These are phyloP conservation scores for Paramecium pentaurelia DNA, from an alignment of 73 alveolate genomes.

Conservation along the genomic window DNA sequence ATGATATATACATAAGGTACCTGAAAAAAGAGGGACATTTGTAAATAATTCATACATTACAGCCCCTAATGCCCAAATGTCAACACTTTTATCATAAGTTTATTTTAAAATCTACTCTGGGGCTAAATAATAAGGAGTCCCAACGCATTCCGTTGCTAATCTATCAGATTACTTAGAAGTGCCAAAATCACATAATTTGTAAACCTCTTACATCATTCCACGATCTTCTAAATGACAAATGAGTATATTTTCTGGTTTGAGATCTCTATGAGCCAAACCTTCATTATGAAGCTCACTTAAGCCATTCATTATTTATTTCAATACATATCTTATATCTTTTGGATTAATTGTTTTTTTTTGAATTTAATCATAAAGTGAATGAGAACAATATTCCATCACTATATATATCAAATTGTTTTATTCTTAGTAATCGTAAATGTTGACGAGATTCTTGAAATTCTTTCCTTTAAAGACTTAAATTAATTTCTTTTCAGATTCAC, in stretches of 20 bases:
- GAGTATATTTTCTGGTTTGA: constrained; percentile 20
- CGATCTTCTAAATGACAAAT: background rate
- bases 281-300: background rate
- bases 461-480: background rate
- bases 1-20: background rate
- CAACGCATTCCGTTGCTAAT: background rate
- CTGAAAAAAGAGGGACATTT: background rate
- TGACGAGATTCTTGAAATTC: background rate
- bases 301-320: background rate
- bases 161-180: background rate
- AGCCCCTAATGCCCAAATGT: constrained; percentile 37
- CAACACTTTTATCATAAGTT: background rate
- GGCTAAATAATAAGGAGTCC: constrained; percentile 12
- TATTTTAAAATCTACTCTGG: background rate
- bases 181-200: constrained; percentile 38
- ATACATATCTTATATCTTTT: background rate
- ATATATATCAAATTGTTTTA: background rate
- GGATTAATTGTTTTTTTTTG: background rate
- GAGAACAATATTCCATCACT: constrained; percentile 7
- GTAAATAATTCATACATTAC: background rate
- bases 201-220: background rate
- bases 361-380: background rate
- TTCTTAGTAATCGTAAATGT: background rate
- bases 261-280: background rate
- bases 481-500: background rate